A percentile compares a stretch with the other conserved stretches of the same genome.
These are phyloP conservation scores for Pyropia haitanensis DNA, from an alignment of 23 red algal species.

Conservation along the genomic window DNA sequence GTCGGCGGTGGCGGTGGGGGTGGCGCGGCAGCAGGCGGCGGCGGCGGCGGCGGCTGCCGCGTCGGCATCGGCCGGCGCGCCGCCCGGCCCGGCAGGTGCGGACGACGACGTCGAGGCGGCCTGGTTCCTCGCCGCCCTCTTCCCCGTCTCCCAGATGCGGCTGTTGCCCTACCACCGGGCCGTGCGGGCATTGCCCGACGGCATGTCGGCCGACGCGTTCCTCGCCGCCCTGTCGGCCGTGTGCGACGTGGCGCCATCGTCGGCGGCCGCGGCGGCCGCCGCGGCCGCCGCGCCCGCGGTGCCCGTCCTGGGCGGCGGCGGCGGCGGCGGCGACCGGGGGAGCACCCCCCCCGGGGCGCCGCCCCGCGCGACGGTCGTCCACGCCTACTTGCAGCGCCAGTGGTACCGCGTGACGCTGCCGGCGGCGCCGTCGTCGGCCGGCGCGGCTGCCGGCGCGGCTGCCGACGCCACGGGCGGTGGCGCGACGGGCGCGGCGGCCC, in stretches of 20 bases:
- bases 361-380: neutral
- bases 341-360: conserved; percentile 6
- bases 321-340: conserved; percentile 3
- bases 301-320: conserved; percentile 3
- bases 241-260: conserved; percentile 10
- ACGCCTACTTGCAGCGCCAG: conserved; percentile 13
- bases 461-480: neutral
- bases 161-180: conserved; percentile 32
- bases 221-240: conserved; percentile 7
- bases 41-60: neutral
- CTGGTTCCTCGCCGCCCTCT: conserved; percentile 38
- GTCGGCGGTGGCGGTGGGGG: conserved; percentile 27
- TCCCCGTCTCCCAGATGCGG: conserved; percentile 30
- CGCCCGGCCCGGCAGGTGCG: neutral
- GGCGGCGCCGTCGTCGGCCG: neutral
- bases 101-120: conserved; percentile 9
- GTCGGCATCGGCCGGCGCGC: neutral
- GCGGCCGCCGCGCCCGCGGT: conserved; percentile 2
- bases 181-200: conserved; percentile 1
- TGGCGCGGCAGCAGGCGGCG: too few relatives aligned
- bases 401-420: conserved; percentile 28
- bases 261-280: neutral
- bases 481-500: neutral
- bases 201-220: neutral
- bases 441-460: neutral